Base-by-base conservation (phyloP, 306 rosid species). In the Inga leiocalycina region DNA sequence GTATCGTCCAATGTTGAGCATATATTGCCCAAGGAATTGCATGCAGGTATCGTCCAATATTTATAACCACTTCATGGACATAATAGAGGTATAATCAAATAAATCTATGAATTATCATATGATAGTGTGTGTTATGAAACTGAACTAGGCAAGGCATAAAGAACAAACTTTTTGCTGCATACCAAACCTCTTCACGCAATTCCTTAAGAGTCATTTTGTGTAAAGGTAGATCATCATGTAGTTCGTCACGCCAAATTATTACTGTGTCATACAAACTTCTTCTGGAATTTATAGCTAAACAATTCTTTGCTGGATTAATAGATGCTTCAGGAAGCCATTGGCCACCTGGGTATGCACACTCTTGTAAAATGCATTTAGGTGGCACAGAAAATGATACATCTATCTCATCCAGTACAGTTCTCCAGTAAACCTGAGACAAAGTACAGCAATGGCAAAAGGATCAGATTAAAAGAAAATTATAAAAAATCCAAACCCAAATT, bases 311-410 rank as follows among this genome's bases (percentile, higher is more conserved):
- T 9, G 97, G 93, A 86, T 96, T 96, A 71, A 92, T 64, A 39
- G 74, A 88, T 14, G 97, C 99, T 88, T 94, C 92, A 20, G 97
- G 97, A 79, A 96, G 97, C 98, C 99, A 96, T 79, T 89, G 88
- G 70, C 94, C 97, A 73, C 95, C 94, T 11, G 94, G 93, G 78
- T 80, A 57, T 13, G 89, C 74, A 73, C 81, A 65, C 77, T 91
- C 93, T 27, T 76, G 85, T 66, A 96, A 82, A 86, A 96, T 92
- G 76, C 99, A 89, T 74, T 86, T 84, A 8, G 98, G 98, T 73
- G 90, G 91, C 74, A 57, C 81, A 24, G 91, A 86, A 89, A 96
- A 96, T 19, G 85, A 83, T 79, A 89, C 76, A 48, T 86, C 71
- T 90, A 96, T 88, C 86, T 93, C 99, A 70, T 88, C 93, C 74